A percentile compares a stretch with the other conserved stretches of the same genome.
Evolutionary conservation across 306 rosid species (phyloP).

Genomic region (Sechiopsis laciniata): DNA sequence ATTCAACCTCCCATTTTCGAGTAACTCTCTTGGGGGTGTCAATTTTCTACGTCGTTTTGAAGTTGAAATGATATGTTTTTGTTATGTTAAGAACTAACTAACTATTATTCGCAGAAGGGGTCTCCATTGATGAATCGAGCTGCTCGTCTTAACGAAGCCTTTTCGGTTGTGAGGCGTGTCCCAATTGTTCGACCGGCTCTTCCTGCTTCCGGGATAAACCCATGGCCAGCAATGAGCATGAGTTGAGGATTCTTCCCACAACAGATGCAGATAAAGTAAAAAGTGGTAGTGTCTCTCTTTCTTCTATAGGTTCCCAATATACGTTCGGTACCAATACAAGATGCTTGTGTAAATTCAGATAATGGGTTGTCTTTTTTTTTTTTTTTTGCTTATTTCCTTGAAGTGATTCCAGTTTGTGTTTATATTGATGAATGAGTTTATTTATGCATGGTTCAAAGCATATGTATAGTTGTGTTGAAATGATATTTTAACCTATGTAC

Average conservation of each 20-base stretch:
- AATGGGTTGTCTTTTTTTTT: neutral
- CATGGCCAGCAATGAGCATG: conserved; percentile 85
- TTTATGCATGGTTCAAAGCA: neutral
- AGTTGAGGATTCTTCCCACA: conserved; percentile 41
- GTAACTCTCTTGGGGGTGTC: neutral
- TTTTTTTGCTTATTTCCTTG: neutral
- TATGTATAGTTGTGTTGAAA: neutral
- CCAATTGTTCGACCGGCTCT: conserved; percentile 81
- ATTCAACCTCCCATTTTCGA: neutral
- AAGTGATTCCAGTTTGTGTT: neutral
- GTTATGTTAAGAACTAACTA: too few relatives aligned
- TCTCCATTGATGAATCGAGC: conserved; percentile 72
- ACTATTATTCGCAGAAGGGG: conserved; percentile 64
- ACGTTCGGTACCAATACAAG: conserved; percentile 8
- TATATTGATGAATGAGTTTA: neutral
- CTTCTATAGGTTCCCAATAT: neutral
- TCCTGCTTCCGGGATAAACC: conserved; percentile 61
- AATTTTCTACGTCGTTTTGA: neutral
- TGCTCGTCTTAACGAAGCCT: conserved; percentile 91
- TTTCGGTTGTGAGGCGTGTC: conserved; percentile 83
- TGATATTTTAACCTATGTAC: neutral
- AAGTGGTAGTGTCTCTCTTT: neutral
- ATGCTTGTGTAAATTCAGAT: conserved; percentile 15
- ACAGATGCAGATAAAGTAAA: neutral
- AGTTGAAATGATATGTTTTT: neutral